phyloP scores from a whole-genome alignment of 176 grass and related monocot species.

The Tillandsia leiboldiana region DNA sequence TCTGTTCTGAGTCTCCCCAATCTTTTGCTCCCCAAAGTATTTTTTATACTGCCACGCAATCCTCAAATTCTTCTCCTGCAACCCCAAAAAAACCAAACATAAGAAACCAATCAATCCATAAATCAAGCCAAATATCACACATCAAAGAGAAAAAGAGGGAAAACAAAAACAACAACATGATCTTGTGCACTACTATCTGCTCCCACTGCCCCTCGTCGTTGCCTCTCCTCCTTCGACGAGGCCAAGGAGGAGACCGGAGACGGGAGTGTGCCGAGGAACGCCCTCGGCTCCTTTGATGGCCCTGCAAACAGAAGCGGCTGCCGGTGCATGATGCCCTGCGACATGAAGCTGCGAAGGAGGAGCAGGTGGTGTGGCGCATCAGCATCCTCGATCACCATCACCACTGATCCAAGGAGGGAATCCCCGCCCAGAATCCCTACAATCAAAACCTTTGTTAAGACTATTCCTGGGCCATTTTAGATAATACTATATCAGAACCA shows the following conservation, averaged over 20 bases:
- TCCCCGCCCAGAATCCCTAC: constrained; percentile 80
- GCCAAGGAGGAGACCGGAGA: constrained; percentile 23
- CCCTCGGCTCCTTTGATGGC: constrained; percentile 44
- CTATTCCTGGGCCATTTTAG: too few species aligned
- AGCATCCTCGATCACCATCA: constrained; percentile 84
- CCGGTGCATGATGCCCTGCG: constrained; percentile 64
- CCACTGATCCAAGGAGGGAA: constrained; percentile 59
- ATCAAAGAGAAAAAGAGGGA: background rate
- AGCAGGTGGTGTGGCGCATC: constrained; percentile 84
- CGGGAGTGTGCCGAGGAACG: constrained; percentile 75
- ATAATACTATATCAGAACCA: too few species aligned
- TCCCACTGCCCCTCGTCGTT: background rate
- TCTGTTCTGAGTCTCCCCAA: constrained; percentile 29
- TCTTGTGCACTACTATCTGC: constrained; percentile 21
- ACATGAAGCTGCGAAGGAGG: constrained; percentile 78
- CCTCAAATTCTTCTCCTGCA: constrained; percentile 74
- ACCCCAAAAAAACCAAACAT: constrained; percentile 10
- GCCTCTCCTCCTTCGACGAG: constrained; percentile 43
- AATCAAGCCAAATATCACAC: background rate
- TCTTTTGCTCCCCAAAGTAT: constrained; percentile 66
- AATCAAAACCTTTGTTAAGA: background rate
- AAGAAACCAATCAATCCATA: constrained; percentile 3
- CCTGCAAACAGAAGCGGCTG: constrained; percentile 74
- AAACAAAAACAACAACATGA: constrained; percentile 21
- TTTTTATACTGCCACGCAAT: constrained; percentile 99